These are phyloP conservation scores for Dacryopinax spathularia DNA, from an alignment of 768 basidiomycete genomes.

Conservation along the genomic window DNA sequence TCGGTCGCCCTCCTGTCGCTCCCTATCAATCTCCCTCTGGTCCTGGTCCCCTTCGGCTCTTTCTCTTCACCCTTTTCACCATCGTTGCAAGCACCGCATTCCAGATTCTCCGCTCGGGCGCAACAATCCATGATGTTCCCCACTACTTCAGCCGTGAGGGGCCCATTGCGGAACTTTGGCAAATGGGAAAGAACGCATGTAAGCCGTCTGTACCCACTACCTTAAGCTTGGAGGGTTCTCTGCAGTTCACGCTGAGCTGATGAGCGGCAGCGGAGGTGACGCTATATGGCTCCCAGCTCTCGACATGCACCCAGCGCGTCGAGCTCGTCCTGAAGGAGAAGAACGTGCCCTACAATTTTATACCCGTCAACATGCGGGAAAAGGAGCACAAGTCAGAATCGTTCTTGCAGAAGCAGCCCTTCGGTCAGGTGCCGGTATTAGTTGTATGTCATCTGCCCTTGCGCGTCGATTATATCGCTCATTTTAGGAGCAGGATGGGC, in stretches of 20 bases:
- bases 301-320: slow-evolving; percentile 41
- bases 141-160: not conserved
- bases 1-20: not conserved
- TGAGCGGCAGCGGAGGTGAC: slow-evolving; percentile 21
- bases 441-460: not conserved
- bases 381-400: slow-evolving; percentile 34
- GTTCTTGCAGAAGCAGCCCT: slow-evolving; percentile 42
- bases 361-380: slow-evolving; percentile 25
- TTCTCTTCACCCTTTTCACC: not conserved
- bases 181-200: not conserved
- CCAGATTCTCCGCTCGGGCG: not conserved
- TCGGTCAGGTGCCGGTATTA: slow-evolving; percentile 41
- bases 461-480: not conserved
- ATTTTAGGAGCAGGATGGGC: slow-evolving; percentile 38
- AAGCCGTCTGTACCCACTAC: too few species aligned
- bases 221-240: too few species aligned
- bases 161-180: not conserved
- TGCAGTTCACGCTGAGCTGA: too few species aligned
- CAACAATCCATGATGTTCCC: not conserved
- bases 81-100: not conserved
- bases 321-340: slow-evolving; percentile 41
- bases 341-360: slow-evolving; percentile 39
- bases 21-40: not conserved
- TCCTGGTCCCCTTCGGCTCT: not conserved
- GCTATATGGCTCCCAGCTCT: slow-evolving; percentile 24